phyloP scores from a whole-genome alignment of 768 basidiomycete genomes.

The Terana coerulea region DNA sequence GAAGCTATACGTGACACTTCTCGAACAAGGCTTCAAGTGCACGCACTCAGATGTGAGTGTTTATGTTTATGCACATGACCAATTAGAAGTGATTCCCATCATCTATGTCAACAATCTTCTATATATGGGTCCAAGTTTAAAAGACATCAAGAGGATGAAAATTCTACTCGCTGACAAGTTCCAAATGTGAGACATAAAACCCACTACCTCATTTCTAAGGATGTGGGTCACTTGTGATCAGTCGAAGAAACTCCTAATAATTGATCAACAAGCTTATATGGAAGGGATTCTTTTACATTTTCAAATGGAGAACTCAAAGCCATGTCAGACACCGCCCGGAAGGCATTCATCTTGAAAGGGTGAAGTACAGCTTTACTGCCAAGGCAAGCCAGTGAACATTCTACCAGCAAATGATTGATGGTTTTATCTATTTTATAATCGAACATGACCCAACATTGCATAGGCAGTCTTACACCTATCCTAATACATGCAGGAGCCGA shows the following conservation, averaged over 20 bases:
- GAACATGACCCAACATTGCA: slow-evolving; percentile 15
- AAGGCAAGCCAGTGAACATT: background rate
- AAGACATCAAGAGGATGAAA: background rate
- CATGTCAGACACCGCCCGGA: slow-evolving; percentile 11
- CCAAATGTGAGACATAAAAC: slow-evolving; percentile 16
- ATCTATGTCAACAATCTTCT: no score
- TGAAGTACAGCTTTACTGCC: no score
- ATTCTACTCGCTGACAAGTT: background rate
- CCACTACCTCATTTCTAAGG: slow-evolving; percentile 18
- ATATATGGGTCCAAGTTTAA: background rate
- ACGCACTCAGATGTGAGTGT: slow-evolving; percentile 30
- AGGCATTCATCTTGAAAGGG: no score
- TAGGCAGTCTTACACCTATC: slow-evolving; percentile 7
- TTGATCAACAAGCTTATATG: slow-evolving; percentile 15
- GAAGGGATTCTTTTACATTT: slow-evolving; percentile 8
- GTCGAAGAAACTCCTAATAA: background rate
- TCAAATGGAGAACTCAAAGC: slow-evolving; percentile 13
- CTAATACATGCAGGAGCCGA: slow-evolving; percentile 18
- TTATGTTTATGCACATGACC: no score
- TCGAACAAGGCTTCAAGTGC: slow-evolving; percentile 20
- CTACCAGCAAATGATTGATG: slow-evolving; percentile 3
- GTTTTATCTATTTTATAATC: slow-evolving; percentile 12
- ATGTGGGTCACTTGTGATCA: slow-evolving; percentile 17
- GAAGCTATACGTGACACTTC: slow-evolving; percentile 28
- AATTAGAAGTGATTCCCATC: no score